Evolutionary conservation across 352 stramenopile genomes (phyloP), one percentile per base, ranked within the genome.

Genomic region (Phytophthora sojae): DNA sequence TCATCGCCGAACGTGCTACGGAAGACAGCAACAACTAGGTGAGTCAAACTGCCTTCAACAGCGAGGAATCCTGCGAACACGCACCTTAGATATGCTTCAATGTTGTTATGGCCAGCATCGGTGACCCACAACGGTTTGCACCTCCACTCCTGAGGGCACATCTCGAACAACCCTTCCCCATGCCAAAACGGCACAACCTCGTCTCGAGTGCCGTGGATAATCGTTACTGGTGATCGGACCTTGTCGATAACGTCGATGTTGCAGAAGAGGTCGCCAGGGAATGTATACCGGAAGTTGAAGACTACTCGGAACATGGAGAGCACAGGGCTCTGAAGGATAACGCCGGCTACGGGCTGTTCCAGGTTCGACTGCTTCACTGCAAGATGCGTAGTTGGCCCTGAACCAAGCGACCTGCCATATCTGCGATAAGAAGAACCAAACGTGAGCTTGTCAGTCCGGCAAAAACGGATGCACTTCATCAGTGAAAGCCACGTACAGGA

Each of bases 111-210:
- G 0, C 98, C 97, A 2, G 96, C 97, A 61, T 98, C 96, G 12
- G 96, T 91, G 5, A 99, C 97, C 97, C 97, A 99, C 60, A 99
- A 97, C 5, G 98, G 98, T 72, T 98, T 98, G 61, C 89, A 98
- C 42, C 97, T 83, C 96, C 96, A 99, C 45, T 94, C 84, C 69
- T 98, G 92, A 29, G 79, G 79, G 53, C 97, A 94, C 53, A 88
- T 86, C 52, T 99, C 79, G 67, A 99, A 99, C 7, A 99, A 67
- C 45, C 85, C 88, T 80, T 98, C 91, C 8, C 97, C 97, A 61
- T 99, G 97, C 96, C 97, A 99, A 76, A 99, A 99, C 1, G 98
- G 98, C 19, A 99, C 97, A 4, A 99, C 96, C 86, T 99, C 97
- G 80, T 99, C 98, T 62, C 98, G 89, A 44, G 97, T 99, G 42